A percentile compares a stretch with the other conserved stretches of the same genome.
These are phyloP conservation scores for Cerioporus squamosus DNA, from an alignment of 1,284 basidiomycete species.

Conservation along the genomic window DNA sequence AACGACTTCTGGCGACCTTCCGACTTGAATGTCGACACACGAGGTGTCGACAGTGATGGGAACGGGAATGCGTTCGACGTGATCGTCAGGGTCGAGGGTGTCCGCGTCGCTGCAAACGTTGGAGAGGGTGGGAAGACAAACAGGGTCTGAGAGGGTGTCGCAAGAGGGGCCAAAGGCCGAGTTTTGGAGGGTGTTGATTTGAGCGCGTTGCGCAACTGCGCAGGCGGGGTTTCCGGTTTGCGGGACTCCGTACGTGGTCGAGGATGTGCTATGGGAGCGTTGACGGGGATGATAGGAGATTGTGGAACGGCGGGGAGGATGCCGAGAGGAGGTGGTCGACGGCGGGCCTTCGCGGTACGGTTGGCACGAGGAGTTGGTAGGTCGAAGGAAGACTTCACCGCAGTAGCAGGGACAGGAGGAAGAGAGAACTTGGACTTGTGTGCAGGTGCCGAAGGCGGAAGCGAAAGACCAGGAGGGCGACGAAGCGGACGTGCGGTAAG, in stretches of 20 bases:
- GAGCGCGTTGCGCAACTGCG: slow-evolving; percentile 45
- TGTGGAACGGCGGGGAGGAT: slow-evolving; percentile 72
- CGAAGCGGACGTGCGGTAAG: slow-evolving; percentile 33
- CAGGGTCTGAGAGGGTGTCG: slow-evolving; percentile 70
- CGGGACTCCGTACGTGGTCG: slow-evolving; percentile 57
- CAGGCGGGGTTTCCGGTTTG: slow-evolving; percentile 57
- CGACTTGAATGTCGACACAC: slow-evolving; percentile 70
- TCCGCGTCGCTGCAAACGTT: slow-evolving; percentile 56
- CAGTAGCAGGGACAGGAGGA: slow-evolving; percentile 43
- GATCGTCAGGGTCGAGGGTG: slow-evolving; percentile 75
- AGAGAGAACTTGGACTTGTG: slow-evolving; percentile 33
- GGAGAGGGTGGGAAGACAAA: slow-evolving; percentile 86
- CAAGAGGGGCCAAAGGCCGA: slow-evolving; percentile 30
- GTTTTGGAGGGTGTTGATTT: slow-evolving; percentile 28
- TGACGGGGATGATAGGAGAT: slow-evolving; percentile 44
- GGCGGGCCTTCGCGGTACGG: slow-evolving; percentile 51
- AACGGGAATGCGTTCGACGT: slow-evolving; percentile 67
- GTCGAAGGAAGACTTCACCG: slow-evolving; percentile 55
- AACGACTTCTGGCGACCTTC: slow-evolving; percentile 71
- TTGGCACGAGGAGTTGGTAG: slow-evolving; percentile 39
- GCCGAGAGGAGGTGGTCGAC: slow-evolving; percentile 61
- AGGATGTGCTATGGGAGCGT: slow-evolving; percentile 39
- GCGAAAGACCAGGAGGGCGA: slow-evolving; percentile 32
- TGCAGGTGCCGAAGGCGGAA: slow-evolving; percentile 56
- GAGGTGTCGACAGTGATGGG: slow-evolving; percentile 66